Conservation (phyloP, 2,329 filamentous ascomycete species). For the Dactylellina haptotyla region DNA sequence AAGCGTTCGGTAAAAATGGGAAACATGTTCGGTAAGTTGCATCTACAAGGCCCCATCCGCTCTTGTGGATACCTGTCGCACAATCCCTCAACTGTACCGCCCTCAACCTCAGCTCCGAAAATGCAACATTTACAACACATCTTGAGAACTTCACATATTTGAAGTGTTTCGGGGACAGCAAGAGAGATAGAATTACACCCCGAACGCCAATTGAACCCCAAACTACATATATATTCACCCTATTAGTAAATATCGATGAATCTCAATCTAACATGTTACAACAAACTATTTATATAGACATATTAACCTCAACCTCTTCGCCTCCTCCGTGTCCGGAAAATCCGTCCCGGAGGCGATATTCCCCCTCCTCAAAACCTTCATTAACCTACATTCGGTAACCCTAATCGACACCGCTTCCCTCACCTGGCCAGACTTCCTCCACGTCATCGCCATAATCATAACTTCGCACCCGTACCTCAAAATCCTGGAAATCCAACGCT, state of each 20-base stretch:
- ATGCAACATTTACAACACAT: slow-evolving; percentile 49
- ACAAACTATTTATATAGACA: no score
- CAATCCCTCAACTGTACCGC: not conserved
- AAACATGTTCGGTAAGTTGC: slow-evolving; percentile 46
- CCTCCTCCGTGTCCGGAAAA: not conserved
- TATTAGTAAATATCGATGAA: no score
- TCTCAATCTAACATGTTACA: no score
- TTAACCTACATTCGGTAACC: slow-evolving; percentile 37
- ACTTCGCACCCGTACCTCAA: slow-evolving; percentile 47
- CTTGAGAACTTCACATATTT: not conserved
- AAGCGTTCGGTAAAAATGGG: slow-evolving; percentile 33
- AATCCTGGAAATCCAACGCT: slow-evolving; percentile 44
- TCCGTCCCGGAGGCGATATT: slow-evolving; percentile 30
- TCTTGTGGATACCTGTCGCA: not conserved
- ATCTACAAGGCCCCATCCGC: not conserved
- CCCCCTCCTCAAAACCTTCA: slow-evolving; percentile 27
- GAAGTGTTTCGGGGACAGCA: no score
- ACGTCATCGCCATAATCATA: slow-evolving; percentile 41
- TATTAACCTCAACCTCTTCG: slow-evolving; percentile 34
- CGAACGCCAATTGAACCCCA: not conserved
- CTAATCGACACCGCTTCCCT: slow-evolving; percentile 37
- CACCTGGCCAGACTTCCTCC: slow-evolving; percentile 33
- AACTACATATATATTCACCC: not conserved
- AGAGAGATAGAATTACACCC: no score
- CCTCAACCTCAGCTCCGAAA: slow-evolving; percentile 9